phyloP scores from a whole-genome alignment of 495 filamentous ascomycete species.

The Xylaria acuta region DNA sequence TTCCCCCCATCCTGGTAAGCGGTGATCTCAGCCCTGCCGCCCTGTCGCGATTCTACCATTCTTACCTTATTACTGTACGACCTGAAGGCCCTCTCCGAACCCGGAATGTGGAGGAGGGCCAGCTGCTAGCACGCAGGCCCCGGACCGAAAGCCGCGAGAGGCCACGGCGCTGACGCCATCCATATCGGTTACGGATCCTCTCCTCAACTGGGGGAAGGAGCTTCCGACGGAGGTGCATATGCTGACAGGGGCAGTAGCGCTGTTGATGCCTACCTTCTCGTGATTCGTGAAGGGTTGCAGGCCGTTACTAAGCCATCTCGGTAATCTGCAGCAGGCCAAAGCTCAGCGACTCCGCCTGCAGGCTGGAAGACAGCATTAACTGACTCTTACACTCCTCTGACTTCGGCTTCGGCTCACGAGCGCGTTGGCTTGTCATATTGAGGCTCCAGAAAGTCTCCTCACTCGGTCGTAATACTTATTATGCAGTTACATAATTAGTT shows the following conservation, averaged over 20 bases:
- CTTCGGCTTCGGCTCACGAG: neutral
- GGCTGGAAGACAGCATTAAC: neutral
- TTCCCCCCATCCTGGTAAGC: slow-evolving; percentile 5
- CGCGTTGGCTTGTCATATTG: neutral
- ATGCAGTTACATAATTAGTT: neutral
- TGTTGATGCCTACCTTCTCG: slow-evolving; percentile 1
- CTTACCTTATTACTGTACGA: neutral
- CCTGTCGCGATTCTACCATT: neutral
- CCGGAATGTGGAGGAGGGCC: slow-evolving; percentile 12
- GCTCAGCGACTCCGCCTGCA: slow-evolving; percentile 15
- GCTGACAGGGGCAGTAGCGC: slow-evolving; percentile 15
- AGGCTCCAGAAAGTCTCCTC: neutral
- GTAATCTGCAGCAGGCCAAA: slow-evolving; percentile 7
- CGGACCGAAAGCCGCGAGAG: slow-evolving; percentile 20
- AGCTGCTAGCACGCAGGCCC: neutral
- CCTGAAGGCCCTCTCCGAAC: slow-evolving; percentile 13
- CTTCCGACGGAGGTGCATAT: slow-evolving; percentile 22
- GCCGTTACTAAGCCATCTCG: slow-evolving; percentile 23
- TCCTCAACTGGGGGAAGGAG: slow-evolving; percentile 13
- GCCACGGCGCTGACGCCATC: slow-evolving; percentile 15
- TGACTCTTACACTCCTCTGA: neutral
- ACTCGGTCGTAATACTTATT: neutral
- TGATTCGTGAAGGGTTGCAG: slow-evolving; percentile 20
- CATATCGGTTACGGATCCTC: slow-evolving; percentile 6
- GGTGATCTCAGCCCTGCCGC: slow-evolving; percentile 22